Percentiles rank a stretch among this genome's conserved stretches.
phyloP scores from a whole-genome alignment of 2,329 filamentous ascomycete species.

The Pleochaeta shiraiana region DNA sequence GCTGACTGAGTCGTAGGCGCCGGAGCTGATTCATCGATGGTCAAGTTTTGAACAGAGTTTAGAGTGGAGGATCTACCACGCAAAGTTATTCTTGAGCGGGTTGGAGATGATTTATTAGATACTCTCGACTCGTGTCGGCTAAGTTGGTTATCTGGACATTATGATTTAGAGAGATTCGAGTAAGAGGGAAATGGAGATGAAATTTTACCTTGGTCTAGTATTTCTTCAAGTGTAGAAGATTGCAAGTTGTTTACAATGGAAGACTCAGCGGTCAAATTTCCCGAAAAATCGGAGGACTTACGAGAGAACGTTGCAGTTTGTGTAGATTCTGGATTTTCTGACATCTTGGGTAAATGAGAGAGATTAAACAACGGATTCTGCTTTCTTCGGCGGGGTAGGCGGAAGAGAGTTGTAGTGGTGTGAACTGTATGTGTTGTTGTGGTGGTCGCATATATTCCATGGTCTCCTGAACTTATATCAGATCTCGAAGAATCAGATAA shows the following conservation, averaged over 20 bases:
- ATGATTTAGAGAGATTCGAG: constrained; percentile 17
- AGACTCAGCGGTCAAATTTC: constrained; percentile 15
- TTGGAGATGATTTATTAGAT: constrained; percentile 48
- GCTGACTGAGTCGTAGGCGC: constrained; percentile 32
- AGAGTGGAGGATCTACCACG: constrained; percentile 75
- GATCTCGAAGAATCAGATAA: constrained; percentile 78
- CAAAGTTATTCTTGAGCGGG: constrained; percentile 33
- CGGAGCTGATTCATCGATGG: constrained; percentile 42
- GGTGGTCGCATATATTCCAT: constrained; percentile 32
- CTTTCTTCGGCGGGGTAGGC: constrained; percentile 54
- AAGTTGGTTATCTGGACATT: constrained; percentile 23
- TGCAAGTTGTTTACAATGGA: constrained; percentile 11
- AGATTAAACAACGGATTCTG: constrained; percentile 65
- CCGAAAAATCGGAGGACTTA: constrained; percentile 24
- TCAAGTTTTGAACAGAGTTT: constrained; percentile 47
- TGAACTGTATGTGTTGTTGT: constrained; percentile 41
- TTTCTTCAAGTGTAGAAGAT: constrained; percentile 10
- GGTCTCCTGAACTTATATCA: constrained; percentile 58
- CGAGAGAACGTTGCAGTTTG: constrained; percentile 20
- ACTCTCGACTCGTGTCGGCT: constrained; percentile 37
- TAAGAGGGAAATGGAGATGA: constrained; percentile 16
- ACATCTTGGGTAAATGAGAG: constrained; percentile 66
- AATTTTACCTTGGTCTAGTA: constrained; percentile 8
- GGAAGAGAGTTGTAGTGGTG: constrained; percentile 54
- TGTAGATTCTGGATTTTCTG: constrained; percentile 9